Evolutionary conservation across 2,329 filamentous ascomycete genomes (phyloP), one percentile per base, ranked within the genome.

Genomic region (Biscogniauxia mediterranea): DNA sequence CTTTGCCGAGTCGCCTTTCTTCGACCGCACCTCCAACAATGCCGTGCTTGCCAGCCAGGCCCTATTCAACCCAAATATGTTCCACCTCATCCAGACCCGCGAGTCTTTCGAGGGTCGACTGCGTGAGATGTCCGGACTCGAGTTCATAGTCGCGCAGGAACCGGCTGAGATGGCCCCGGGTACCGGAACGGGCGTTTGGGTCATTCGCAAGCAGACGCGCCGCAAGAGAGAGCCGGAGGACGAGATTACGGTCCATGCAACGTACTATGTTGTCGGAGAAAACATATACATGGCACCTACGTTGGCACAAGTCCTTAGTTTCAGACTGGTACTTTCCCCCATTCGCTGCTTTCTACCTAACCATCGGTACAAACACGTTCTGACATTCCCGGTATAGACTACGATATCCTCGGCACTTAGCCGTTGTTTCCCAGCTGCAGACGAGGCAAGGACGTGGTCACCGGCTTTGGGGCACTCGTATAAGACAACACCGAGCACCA

Each of bases 281-380:
- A 86, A 89, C 57, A 83, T 90, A 3, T 89, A 89, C 70, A 86
- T 86, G 81, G 86, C 87, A 8, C 86, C 87, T 1, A 83, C 81
- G 1, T 68, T 89, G 23, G 82, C 80, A 1, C 85, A 89, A 68
- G 80, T 89, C 8, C 70, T 90, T 13, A 82, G 81, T 54, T 83
- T 83, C 55, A 77, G 85, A 67, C 81, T 89, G 66, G 86, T 88
- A 73, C 53, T 80, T 72, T 52, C 26, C 32, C 46, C 26, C 25
- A 55, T n/a, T 56, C 49, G 21, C 28, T 32, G 28, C 23, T 32
- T 13, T 32, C 3, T 51, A 21, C 55, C 62, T 60, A 55, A 64
- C 49, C 62, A 64, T 51, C 2, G 52, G 9, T 26, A 9, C 3
- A 32, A 13, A 32, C 11, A 32, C 57, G 52, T 51, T 55, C 54